Evolutionary conservation across 805 yeast species (phyloP).

Genomic region (Danielia oregonensis): DNA sequence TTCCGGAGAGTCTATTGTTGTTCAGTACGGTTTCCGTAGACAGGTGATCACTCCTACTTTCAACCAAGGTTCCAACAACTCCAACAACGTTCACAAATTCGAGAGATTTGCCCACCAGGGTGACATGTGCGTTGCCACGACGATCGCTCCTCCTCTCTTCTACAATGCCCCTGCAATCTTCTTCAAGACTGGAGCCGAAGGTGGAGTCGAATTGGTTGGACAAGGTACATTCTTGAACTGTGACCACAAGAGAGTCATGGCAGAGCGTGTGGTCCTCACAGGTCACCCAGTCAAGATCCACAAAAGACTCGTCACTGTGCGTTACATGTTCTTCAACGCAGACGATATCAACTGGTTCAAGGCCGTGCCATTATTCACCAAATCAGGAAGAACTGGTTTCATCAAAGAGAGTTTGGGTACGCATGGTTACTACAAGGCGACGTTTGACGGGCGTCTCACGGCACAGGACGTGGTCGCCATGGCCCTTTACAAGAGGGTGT

Average conservation of each 20-base stretch:
- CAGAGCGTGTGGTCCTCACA: constrained; percentile 84
- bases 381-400: constrained; percentile 88
- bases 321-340: constrained; percentile 95
- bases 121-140: constrained; percentile 65
- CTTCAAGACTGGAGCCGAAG: constrained; percentile 50
- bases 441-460: constrained; percentile 83
- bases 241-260: constrained; percentile 79
- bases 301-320: constrained; percentile 82
- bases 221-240: constrained; percentile 86
- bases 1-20: constrained; percentile 74
- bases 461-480: constrained; percentile 93
- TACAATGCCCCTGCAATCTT: constrained; percentile 82
- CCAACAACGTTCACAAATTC: constrained; percentile 83
- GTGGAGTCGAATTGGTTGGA: constrained; percentile 68
- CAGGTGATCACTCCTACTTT: constrained; percentile 77
- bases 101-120: constrained; percentile 84
- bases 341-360: constrained; percentile 88
- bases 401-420: constrained; percentile 96
- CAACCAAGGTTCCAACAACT: constrained; percentile 70
- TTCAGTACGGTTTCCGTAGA: constrained; percentile 93
- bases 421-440: constrained; percentile 96
- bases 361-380: constrained; percentile 88
- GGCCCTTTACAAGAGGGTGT: constrained; percentile 89
- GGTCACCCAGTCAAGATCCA: constrained; percentile 96
- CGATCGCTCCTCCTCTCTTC: constrained; percentile 83